phyloP scores from a whole-genome alignment of 306 rosid genomes.

The Vigna unguiculata region DNA sequence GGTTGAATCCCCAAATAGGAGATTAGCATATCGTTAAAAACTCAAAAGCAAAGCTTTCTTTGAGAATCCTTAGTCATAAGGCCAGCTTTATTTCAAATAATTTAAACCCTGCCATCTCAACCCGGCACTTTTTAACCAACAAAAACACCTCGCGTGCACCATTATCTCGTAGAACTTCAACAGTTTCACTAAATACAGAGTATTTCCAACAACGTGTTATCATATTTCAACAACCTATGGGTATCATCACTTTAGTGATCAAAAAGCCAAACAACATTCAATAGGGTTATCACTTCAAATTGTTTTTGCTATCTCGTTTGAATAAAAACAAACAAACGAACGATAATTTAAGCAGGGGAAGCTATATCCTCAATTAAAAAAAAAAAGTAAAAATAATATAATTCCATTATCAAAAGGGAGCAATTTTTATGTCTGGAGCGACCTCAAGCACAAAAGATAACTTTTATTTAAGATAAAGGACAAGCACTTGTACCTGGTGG shows the following conservation, averaged over 20 bases:
- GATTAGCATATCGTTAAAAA: background rate
- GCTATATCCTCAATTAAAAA: background rate
- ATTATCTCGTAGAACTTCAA: constrained; percentile 24
- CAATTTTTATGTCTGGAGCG: background rate
- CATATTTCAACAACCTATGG: constrained; percentile 1
- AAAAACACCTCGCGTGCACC: constrained; percentile 8
- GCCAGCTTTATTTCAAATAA: constrained; percentile 10
- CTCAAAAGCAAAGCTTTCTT: background rate
- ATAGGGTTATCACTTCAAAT: constrained; percentile 18
- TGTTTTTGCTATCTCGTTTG: background rate
- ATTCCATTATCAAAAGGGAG: background rate
- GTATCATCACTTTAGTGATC: background rate
- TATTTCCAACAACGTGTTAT: background rate
- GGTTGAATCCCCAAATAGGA: constrained; percentile 1
- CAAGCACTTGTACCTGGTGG: constrained; percentile 72
- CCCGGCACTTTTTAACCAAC: background rate
- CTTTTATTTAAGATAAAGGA: background rate
- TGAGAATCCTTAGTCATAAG: background rate
- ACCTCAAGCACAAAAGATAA: background rate
- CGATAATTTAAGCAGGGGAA: background rate
- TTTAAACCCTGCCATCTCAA: constrained; percentile 1
- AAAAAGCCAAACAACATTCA: constrained; percentile 11
- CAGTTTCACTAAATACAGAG: background rate
- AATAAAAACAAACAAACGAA: background rate
- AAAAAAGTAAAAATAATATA: background rate